Evolutionary conservation across 306 rosid species (phyloP).

Genomic region (Vicia faba): DNA sequence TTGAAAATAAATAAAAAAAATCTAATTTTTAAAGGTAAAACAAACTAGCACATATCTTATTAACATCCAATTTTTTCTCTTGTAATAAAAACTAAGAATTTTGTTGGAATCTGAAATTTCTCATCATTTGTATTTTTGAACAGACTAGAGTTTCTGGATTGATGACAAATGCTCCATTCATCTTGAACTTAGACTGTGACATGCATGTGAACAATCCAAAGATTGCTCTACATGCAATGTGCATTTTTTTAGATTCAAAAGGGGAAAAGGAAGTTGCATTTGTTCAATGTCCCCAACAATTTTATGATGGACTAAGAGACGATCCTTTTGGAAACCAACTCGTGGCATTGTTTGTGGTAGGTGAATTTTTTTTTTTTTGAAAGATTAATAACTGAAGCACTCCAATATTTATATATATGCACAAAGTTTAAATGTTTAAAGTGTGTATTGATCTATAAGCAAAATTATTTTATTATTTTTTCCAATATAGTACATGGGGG

Average conservation of each 20-base stretch:
- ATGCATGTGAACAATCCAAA: constrained; percentile 65
- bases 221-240: constrained; percentile 53
- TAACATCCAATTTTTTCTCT: too few relatives aligned
- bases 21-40: too few relatives aligned
- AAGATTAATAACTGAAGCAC: too few relatives aligned
- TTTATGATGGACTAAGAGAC: constrained; percentile 55
- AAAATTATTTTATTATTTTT: neutral
- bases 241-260: constrained; percentile 49
- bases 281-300: constrained; percentile 59
- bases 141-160: constrained; percentile 69
- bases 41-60: too few relatives aligned
- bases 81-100: neutral
- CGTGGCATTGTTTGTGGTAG: constrained; percentile 13
- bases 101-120: neutral
- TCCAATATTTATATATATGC: too few relatives aligned
- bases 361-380: neutral
- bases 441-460: too few relatives aligned
- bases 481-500: constrained; percentile 33
- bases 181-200: constrained; percentile 72
- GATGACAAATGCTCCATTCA: constrained; percentile 74
- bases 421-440: too few relatives aligned
- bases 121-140: neutral
- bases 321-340: constrained; percentile 66
- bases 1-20: too few relatives aligned
- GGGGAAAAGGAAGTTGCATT: constrained; percentile 53